Evolutionary conservation across 2,329 filamentous ascomycete species (phyloP), one percentile per base, ranked within the genome.

Genomic region (Huntiella omanensis): DNA sequence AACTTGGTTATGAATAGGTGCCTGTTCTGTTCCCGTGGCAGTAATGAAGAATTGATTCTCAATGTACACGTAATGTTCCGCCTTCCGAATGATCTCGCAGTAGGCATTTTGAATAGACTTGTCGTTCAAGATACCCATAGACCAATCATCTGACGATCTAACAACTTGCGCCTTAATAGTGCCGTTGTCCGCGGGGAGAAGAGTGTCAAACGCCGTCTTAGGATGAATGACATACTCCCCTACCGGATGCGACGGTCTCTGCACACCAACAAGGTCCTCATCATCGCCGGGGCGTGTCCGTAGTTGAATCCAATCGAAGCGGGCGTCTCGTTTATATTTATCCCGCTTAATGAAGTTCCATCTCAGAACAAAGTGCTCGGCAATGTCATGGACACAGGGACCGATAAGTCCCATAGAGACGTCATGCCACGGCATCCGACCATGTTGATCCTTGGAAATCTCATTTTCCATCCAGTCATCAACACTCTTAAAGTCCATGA

Each of bases 21-120:
- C 64, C 59, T 95, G 87, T 33, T 94, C 63, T n/a, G 91, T 79
- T 6, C 85, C 85, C 0, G 88, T 96, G 0, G 91, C 83, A 1
- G 86, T 92, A 58, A 92, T 95, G 68, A 96, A 98, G 66, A 96
- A 96, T 56, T 98, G 91, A 56, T 96, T 96, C 60, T 98, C 91
- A 50, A 98, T 94, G 64, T 96, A 98, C 17, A 98, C 81, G 54
- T 77, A 95, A 58, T 96, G 88, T 61, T 95, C 67, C 0, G 88
- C 88, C 44, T 83, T 84, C 43, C 79, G 69, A 55, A 96, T 96
- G 28, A 92, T 65, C 52, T 94, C 84, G 49, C 68, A 70, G 58
- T 93, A 93, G 0, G 86, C 84, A 54, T 85, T 92, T 54, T 91
- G 83, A 49, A 93, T 93, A 43, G 80, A 86, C 54, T 84, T 79